A percentile compares a stretch with the other conserved stretches of the same genome.
Evolutionary conservation across 1,284 basidiomycete species (phyloP).

Genomic region (Tremellales sp.): DNA sequence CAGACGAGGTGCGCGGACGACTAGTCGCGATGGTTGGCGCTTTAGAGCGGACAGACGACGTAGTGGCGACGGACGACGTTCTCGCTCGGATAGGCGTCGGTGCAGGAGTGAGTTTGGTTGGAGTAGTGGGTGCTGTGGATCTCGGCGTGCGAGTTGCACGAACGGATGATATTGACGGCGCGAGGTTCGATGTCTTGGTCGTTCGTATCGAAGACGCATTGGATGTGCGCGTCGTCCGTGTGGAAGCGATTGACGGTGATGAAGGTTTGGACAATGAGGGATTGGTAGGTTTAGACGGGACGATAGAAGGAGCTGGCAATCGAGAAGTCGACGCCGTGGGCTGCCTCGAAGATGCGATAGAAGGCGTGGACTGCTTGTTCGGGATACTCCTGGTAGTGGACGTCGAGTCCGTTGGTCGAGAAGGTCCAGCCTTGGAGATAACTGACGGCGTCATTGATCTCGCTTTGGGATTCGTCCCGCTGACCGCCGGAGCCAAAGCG

Average conservation of each 20-base stretch:
- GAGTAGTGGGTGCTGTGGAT: conserved; percentile 7
- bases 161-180: too few species aligned
- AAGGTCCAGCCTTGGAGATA: neutral
- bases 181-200: too few species aligned
- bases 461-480: too few species aligned
- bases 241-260: too few species aligned
- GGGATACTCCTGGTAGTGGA: conserved; percentile 7
- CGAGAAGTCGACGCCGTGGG: conserved; percentile 1
- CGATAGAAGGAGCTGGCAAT: too few species aligned
- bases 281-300: neutral
- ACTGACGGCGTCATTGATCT: too few species aligned
- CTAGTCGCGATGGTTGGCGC: conserved; percentile 6
- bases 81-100: neutral
- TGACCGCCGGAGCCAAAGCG: too few species aligned
- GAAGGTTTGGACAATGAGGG: too few species aligned
- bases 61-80: conserved; percentile 4
- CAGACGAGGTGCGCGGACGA: conserved; percentile 9
- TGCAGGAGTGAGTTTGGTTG: conserved; percentile 2
- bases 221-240: too few species aligned
- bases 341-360: conserved; percentile 13
- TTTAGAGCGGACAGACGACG: neutral
- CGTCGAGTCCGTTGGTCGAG: neutral
- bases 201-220: too few species aligned
- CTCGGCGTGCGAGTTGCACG: conserved; percentile 8
- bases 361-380: too few species aligned